Evolutionary conservation across 2,329 filamentous ascomycete species (phyloP), one percentile per base, ranked within the genome.

Genomic region (Lasiodiplodia theobromae): DNA sequence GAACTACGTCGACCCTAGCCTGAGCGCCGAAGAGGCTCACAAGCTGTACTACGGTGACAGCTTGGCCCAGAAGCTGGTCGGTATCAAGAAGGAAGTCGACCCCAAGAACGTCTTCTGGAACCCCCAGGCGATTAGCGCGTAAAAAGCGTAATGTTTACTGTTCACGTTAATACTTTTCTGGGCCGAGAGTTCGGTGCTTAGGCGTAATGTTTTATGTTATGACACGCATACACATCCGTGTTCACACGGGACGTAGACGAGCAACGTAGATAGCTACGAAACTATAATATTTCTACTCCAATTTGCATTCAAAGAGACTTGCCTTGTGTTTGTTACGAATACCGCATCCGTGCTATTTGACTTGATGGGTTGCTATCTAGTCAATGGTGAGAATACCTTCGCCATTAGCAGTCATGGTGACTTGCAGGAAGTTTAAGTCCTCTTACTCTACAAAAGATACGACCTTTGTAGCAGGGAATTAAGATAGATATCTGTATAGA

Each of bases 1-100:
- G 71, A 87, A 87, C 77, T 87, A 87, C 65, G 81, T 85, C 4
- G 86, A 87, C 72, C 81, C 85, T 0, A 80, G 77, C 53, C 77
- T 86, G 68, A 78, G 79, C 72, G 78, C 81, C n/a, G 78, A 78
- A 2, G 79, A 79, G n/a, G 86, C 86, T 2, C 82, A 85, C 70
- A 74, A 82, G 69, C 74, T 84, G 70, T 87, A 87, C 75, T 87
- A 83, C 70, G 78, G 83, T 6, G 74, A 78, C 14, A 77, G 73
- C 16, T 70, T 79, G 23, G 81, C 78, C 56, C 47, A 69, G 8
- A 74, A 73, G 69, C 69, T 83, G 64, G 72, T 75, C 58, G 70
- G 72, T 64, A 74, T 83, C 37, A 83, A 83, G 76, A 74, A 74
- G 69, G 74, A 76, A 70, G 77, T 81, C 51, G 81, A 83, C 67